Evolutionary conservation across 2,329 filamentous ascomycete genomes (phyloP), one percentile per base, ranked within the genome.

Genomic region (Calonectria pteridis): DNA sequence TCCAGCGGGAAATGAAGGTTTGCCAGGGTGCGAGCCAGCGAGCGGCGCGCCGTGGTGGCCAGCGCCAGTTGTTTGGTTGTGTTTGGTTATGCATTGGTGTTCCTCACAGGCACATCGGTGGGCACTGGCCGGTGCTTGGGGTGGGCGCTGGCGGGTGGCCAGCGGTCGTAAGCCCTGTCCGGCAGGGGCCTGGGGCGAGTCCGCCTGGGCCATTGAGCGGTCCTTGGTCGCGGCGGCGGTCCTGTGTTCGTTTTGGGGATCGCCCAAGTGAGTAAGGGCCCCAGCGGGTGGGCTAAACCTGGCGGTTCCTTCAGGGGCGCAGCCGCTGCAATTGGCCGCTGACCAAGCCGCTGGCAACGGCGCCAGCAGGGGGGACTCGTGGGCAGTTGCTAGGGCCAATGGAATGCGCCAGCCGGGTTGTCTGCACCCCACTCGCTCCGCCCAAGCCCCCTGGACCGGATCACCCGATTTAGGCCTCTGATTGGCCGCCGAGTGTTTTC

Each of bases 241-340:
- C 70, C 53, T 64, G 65, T 65, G 65, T 51, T 64, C 46, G 59
- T 72, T 72, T 63, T 62, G 58, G 58, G 58, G 31, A 65, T 69
- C 43, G 55, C 46, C 77, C 74, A 73, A 58, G 35, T 71, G 74
- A 75, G 69, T 73, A 62, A 49, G 62, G 51, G 50, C 50, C 55
- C 43, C 7, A n/a, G 20, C 20, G n/a, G n/a, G 43, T 1, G 43
- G 43, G 50, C 67, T 63, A n/a, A 31, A 50, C 28, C 77, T 75
- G 43, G 74, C 74, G 74, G 66, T 73, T 67, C 43, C 29, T 26
- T 73, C 78, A 80, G 78, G 78, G 78, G 78, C 75, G 40, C 65
- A 53, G 50, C 66, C 73, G 33, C 74, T 79, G 65, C 69, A 75
- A 80, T 80, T 80, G 78, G 78, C 70, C 70, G 59, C 73, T 76